Conservation (phyloP, 176 grass and related monocot genomes). For the Oropetium thomaeum region DNA sequence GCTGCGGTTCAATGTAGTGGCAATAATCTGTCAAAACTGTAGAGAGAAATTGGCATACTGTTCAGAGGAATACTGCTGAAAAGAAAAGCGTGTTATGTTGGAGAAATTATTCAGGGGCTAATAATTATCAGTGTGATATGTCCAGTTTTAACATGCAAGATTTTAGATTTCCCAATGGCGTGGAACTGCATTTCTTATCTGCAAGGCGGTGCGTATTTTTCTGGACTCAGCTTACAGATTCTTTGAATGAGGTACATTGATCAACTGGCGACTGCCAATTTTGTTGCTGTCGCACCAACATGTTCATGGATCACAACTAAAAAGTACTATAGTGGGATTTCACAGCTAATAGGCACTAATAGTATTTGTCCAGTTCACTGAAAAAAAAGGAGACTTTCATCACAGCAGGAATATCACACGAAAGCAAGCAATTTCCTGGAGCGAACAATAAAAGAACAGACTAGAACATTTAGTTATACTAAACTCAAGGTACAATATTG, state of each 20-base stretch:
- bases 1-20: slow-evolving; percentile 4
- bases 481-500: background rate
- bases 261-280: background rate
- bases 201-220: too few relatives aligned
- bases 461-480: background rate
- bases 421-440: background rate
- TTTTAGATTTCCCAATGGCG: background rate
- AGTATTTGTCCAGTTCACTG: too few relatives aligned
- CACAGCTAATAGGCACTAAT: too few relatives aligned
- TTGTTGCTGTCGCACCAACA: background rate
- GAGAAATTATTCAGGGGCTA: background rate
- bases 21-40: background rate
- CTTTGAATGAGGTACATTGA: background rate
- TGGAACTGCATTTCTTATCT: background rate
- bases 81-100: background rate
- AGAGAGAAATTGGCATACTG: background rate
- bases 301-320: background rate
- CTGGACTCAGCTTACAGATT: too few relatives aligned
- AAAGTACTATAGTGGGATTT: background rate
- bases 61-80: background rate
- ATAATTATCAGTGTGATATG: background rate
- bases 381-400: too few relatives aligned
- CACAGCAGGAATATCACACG: background rate
- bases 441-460: background rate
- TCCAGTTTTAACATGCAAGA: background rate